Base-by-base conservation (phyloP, 441 rosid genomes). In the Viola pubescens region DNA sequence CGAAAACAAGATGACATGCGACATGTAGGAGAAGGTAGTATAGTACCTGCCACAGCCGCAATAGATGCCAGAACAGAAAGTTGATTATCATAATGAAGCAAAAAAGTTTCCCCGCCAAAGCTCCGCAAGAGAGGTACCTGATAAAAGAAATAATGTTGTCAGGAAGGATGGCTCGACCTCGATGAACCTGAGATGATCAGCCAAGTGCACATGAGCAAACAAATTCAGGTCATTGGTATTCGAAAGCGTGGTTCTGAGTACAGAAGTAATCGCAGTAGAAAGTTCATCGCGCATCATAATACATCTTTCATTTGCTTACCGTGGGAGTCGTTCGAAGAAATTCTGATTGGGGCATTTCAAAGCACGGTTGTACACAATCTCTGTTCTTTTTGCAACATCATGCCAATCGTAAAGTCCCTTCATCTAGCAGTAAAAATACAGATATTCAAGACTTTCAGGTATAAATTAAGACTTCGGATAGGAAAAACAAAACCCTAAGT, bases 61-160 rank as follows among this genome's bases (percentile, higher is more conserved):
- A 67, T 10, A 94, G 65, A 53, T 63, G 77, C 89, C 85, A 85
- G n/a, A 90, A 71, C 76, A 94, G 72, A 74, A 70, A 86, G 83
- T 89, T 91, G 7, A 88, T 74, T n/a, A 89, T 87, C 96, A 94
- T 88, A 71, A 94, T 95, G 79, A 84, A 68, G 78, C 91, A 87
- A 57, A 88, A 90, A 53, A 88, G 81, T 73, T 94, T 94, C 62
- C 99, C 97, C 2, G 97, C 97, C 97, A 96, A 94, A 41, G 90
- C 70, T 61, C 99, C 97, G 71, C 96, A 86, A 2, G 95, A 79
- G 6, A 94, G 94, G 71, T 83, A 87, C 34, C 2, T 26, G 34
- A 46, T 12, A 46, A 50, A 55, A 42, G 38, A 11, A 39, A 58
- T 19, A 56, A 19, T 3, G 12, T 14, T 47, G 34, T 26, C 34